Conservation (phyloP, 2,329 filamentous ascomycete species). For the Juglanconis oblonga region DNA sequence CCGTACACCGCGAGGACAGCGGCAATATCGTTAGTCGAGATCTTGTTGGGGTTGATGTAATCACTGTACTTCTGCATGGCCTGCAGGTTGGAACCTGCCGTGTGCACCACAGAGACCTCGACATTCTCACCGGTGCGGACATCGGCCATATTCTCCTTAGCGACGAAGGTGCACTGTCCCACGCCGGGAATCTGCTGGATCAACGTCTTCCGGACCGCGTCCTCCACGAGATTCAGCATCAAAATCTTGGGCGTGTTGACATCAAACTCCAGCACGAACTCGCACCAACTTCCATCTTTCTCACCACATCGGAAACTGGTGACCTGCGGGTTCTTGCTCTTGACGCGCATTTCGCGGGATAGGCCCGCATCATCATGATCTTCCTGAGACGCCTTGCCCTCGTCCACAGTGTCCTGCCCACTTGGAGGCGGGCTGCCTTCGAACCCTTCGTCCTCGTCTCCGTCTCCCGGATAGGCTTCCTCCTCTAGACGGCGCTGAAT, state of each 20-base stretch:
- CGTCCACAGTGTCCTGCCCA: slow-evolving; percentile 35
- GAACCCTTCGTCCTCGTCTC: slow-evolving; percentile 54
- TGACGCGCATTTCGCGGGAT: slow-evolving; percentile 62
- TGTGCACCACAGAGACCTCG: slow-evolving; percentile 63
- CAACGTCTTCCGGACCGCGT: slow-evolving; percentile 72
- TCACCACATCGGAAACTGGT: slow-evolving; percentile 79
- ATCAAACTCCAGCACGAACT: slow-evolving; percentile 80
- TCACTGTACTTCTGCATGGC: slow-evolving; percentile 89
- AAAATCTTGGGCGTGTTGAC: slow-evolving; percentile 81
- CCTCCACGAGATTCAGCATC: slow-evolving; percentile 87
- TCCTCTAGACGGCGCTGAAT: slow-evolving; percentile 63
- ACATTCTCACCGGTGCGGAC: slow-evolving; percentile 44
- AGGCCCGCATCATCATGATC: slow-evolving; percentile 34
- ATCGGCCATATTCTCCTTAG: slow-evolving; percentile 53
- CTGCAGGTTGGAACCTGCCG: slow-evolving; percentile 80
- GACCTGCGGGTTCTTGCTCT: slow-evolving; percentile 62
- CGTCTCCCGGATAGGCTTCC: slow-evolving; percentile 41
- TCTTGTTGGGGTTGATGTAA: slow-evolving; percentile 79
- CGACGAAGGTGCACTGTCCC: slow-evolving; percentile 65
- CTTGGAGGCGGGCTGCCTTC: slow-evolving; percentile 44
- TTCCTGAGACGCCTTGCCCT: slow-evolving; percentile 37
- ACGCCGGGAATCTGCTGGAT: slow-evolving; percentile 85
- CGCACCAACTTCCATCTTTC: slow-evolving; percentile 68
- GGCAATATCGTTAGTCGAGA: slow-evolving; percentile 90
- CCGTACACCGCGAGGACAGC: slow-evolving; percentile 84